These are phyloP conservation scores for Chaetoceros tenuissimus DNA, from an alignment of 108 stramenopile species.

Conservation along the genomic window DNA sequence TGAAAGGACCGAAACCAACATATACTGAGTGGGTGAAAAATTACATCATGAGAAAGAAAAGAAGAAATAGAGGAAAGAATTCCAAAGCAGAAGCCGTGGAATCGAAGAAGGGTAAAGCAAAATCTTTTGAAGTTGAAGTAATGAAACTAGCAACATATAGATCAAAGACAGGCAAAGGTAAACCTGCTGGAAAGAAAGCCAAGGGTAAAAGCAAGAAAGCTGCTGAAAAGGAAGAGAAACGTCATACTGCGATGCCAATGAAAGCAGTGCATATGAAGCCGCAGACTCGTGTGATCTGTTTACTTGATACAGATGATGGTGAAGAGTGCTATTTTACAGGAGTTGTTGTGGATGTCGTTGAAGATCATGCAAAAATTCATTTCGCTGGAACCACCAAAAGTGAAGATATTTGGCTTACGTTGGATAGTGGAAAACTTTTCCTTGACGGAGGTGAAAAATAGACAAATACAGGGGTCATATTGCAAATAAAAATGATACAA, in stretches of 20 bases:
- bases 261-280: slow-evolving; percentile 15
- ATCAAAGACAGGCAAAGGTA: not conserved
- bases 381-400: slow-evolving; percentile 49
- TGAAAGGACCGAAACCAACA: slow-evolving; percentile 16
- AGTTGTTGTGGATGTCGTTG: slow-evolving; percentile 36
- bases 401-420: slow-evolving; percentile 68
- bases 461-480: too few relatives aligned
- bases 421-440: slow-evolving; percentile 50
- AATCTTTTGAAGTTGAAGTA: slow-evolving; percentile 29
- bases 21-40: slow-evolving; percentile 36
- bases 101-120: not conserved
- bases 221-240: slow-evolving; percentile 17
- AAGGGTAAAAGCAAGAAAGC: slow-evolving; percentile 16
- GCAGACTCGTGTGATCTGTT: slow-evolving; percentile 26
- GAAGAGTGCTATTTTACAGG: slow-evolving; percentile 69
- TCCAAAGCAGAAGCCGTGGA: slow-evolving; percentile 9
- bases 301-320: slow-evolving; percentile 21
- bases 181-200: slow-evolving; percentile 16
- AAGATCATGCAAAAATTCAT: slow-evolving; percentile 64
- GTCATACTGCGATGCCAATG: slow-evolving; percentile 30
- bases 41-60: slow-evolving; percentile 31
- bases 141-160: slow-evolving; percentile 17
- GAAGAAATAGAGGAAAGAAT: slow-evolving; percentile 5
- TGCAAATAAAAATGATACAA: too few relatives aligned
- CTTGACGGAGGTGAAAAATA: slow-evolving; percentile 48